Conservation (phyloP, 1,284 basidiomycete genomes). For the Trichosporon coremiiforme region DNA sequence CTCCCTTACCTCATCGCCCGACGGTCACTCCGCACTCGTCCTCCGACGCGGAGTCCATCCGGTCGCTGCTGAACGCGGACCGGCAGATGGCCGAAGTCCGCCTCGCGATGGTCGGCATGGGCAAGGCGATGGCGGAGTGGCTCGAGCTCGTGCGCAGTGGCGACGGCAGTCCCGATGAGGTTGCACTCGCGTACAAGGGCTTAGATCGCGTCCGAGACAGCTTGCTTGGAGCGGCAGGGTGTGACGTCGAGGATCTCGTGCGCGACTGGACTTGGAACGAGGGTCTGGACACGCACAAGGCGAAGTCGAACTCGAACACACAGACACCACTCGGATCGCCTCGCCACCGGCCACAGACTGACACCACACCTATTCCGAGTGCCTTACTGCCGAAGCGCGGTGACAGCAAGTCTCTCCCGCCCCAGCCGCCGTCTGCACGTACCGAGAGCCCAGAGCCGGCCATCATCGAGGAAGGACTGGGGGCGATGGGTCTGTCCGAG, state of each 20-base stretch:
- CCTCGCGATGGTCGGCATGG: conserved; percentile 53
- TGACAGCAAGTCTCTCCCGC: background rate
- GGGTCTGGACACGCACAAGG: conserved; percentile 41
- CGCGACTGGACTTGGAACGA: conserved; percentile 54
- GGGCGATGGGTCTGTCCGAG: conserved; percentile 5
- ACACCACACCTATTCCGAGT: background rate
- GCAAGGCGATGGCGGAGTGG: conserved; percentile 53
- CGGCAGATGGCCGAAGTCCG: conserved; percentile 51
- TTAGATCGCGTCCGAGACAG: conserved; percentile 43
- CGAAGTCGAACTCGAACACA: conserved; percentile 13
- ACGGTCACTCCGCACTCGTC: conserved; percentile 21
- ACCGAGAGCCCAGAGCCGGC: background rate
- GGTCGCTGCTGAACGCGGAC: conserved; percentile 49
- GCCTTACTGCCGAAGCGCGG: background rate
- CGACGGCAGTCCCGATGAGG: conserved; percentile 4
- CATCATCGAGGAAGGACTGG: background rate
- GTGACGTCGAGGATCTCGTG: conserved; percentile 49
- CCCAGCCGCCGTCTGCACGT: background rate
- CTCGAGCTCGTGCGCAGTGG: conserved; percentile 35
- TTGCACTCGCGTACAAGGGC: conserved; percentile 36
- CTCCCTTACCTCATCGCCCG: conserved; percentile 37
- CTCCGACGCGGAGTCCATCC: conserved; percentile 35
- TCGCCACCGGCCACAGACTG: background rate
- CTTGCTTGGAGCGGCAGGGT: conserved; percentile 47
- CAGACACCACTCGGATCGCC: conserved; percentile 16